Evolutionary conservation across 495 filamentous ascomycete genomes (phyloP).

Genomic region (Penicillium crystallinum): DNA sequence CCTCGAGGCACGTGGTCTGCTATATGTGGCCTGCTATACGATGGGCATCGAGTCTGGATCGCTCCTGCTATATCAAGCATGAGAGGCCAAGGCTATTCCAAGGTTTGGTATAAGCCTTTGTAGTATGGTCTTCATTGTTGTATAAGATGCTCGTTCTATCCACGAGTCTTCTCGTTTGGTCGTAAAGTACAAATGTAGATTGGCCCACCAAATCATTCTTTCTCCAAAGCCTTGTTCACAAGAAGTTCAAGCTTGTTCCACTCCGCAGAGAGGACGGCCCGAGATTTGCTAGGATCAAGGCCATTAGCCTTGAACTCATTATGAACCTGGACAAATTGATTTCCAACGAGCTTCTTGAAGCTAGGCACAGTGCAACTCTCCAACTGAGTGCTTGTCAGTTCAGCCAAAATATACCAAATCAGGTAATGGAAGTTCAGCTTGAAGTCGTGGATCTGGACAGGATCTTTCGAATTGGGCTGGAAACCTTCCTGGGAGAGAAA

Average conservation of each 20-base stretch:
- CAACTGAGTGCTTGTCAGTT: slow-evolving; percentile 38
- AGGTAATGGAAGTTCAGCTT: slow-evolving; percentile 31
- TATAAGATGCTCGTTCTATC: no score
- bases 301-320: slow-evolving; percentile 27
- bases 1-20: neutral
- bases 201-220: slow-evolving; percentile 8
- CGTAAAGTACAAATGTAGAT: neutral
- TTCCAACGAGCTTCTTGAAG: slow-evolving; percentile 29
- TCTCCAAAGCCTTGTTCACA: slow-evolving; percentile 23
- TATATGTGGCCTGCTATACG: neutral
- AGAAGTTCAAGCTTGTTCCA: slow-evolving; percentile 35
- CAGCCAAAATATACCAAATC: slow-evolving; percentile 31
- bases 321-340: slow-evolving; percentile 29
- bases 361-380: slow-evolving; percentile 34
- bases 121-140: no score
- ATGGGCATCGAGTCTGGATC: neutral
- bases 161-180: neutral
- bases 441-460: slow-evolving; percentile 15
- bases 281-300: slow-evolving; percentile 26
- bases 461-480: slow-evolving; percentile 13
- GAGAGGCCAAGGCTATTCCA: neutral
- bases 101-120: neutral
- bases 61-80: neutral
- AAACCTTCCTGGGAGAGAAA: slow-evolving; percentile 30
- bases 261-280: slow-evolving; percentile 22